Conservation (phyloP, 2,329 filamentous ascomycete genomes). For the Sporothrix luriei region DNA sequence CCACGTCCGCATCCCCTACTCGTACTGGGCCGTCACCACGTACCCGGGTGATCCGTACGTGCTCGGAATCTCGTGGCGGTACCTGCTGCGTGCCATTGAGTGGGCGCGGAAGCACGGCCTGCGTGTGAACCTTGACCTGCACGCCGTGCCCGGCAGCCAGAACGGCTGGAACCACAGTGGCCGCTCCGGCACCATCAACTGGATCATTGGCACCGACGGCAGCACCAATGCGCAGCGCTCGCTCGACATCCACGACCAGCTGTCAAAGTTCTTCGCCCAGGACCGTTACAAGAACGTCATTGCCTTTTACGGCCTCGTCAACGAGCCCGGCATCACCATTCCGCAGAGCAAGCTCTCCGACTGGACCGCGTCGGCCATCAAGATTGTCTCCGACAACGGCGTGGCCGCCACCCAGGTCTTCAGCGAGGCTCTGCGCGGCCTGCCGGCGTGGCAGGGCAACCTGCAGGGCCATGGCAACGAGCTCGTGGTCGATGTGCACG, state of each 20-base stretch:
- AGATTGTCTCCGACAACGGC: constrained; percentile 74
- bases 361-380: constrained; percentile 78
- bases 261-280: constrained; percentile 92
- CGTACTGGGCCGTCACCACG: constrained; percentile 88
- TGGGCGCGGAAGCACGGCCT: constrained; percentile 91
- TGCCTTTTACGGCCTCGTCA: constrained; percentile 89
- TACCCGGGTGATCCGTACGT: constrained; percentile 89
- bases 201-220: constrained; percentile 87
- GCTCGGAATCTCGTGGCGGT: constrained; percentile 84
- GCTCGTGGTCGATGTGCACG: constrained; percentile 91
- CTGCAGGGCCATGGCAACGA: constrained; percentile 67
- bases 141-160: constrained; percentile 88
- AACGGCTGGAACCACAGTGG: constrained; percentile 99
- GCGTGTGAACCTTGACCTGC: constrained; percentile 88
- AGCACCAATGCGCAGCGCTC: constrained; percentile 75
- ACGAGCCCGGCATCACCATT: constrained; percentile 90
- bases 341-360: constrained; percentile 65
- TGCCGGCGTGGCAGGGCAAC: constrained; percentile 81
- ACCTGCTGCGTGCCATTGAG: constrained; percentile 88
- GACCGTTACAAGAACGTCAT: constrained; percentile 89
- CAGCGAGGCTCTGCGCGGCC: constrained; percentile 91
- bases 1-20: constrained; percentile 93
- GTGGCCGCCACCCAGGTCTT: constrained; percentile 74
- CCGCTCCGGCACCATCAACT: constrained; percentile 74
- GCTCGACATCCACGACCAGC: constrained; percentile 81